Base-by-base conservation (phyloP, 2,329 filamentous ascomycete species). In the Sclerotiophoma versabilis region DNA sequence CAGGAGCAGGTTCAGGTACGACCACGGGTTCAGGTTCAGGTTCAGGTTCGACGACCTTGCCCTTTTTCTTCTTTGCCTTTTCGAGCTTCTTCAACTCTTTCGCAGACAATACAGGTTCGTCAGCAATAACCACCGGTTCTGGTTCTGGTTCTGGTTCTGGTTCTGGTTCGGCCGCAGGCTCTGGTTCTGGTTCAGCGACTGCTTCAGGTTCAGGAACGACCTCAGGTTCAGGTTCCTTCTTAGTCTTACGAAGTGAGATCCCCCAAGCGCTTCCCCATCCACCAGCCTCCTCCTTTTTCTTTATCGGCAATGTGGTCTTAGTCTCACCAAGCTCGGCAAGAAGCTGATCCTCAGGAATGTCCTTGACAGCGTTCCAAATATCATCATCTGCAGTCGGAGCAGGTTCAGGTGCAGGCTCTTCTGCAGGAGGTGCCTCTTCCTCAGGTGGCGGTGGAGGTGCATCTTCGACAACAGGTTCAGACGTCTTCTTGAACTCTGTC, bases 231-330 rank as follows among this genome's bases (percentile, higher is more conserved):
- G 66, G 75, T 75, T 79, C 80, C 63, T 78, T 79, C 57, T 77
- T 79, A 7, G 73, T 74, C 54, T 76, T 76, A 62, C 77, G 78
- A 47, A 78, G 66, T 50, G 75, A 76, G 36, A 78, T 72, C 49
- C 79, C 79, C 76, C 76, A 80, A 49, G 76, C 76, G 43, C 74
- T 77, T 37, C 76, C 77, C 65, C 71, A 75, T 20, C 71, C 66
- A 42, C 71, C 48, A 23, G 69, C 47, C 29, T 65, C 64, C 30
- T 72, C 64, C 36, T 69, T 63, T 45, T 63, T 66, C 60, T 71
- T 56, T 7, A 46, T 65, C 11, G 53, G 53, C 20, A 51, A 29
- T 3, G 48, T 50, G 4, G 54, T 47, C 29, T 51, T 50, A 19
- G 54, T 48, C 46, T 75, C 69, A 34, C 73, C 76, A 15, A 76